These are phyloP conservation scores for Boletus semigastroideus DNA, from an alignment of 1,284 basidiomycete species.

Conservation along the genomic window DNA sequence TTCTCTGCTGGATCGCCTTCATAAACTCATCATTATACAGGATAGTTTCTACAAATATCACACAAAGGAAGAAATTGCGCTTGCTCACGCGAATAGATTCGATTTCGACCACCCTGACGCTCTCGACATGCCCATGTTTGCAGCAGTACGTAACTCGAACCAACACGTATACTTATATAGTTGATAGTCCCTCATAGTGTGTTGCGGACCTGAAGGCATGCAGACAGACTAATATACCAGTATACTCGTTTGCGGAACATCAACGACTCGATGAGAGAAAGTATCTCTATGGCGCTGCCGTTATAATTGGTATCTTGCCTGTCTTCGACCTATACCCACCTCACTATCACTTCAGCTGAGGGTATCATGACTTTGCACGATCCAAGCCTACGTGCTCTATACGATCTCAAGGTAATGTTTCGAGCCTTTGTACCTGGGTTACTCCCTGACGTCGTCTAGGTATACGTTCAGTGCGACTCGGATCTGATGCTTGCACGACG, in stretches of 20 bases:
- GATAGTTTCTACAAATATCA: slow-evolving; percentile 94
- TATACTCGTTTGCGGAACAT: slow-evolving; percentile 93
- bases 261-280: slow-evolving; percentile 84
- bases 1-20: not conserved
- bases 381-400: slow-evolving; percentile 72
- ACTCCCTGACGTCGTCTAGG: slow-evolving; percentile 38
- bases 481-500: slow-evolving; percentile 97
- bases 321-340: not conserved
- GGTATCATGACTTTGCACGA: slow-evolving; percentile 93
- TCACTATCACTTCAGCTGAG: slow-evolving; percentile 56
- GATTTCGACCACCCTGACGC: slow-evolving; percentile 96
- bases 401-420: slow-evolving; percentile 81
- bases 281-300: slow-evolving; percentile 94
- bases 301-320: slow-evolving; percentile 73
- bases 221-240: slow-evolving; percentile 81
- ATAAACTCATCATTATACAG: slow-evolving; percentile 38
- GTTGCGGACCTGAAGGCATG: slow-evolving; percentile 82
- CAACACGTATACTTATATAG: not conserved
- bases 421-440: not conserved
- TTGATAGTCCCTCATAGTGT: slow-evolving; percentile 51
- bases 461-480: slow-evolving; percentile 88
- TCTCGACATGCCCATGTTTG: slow-evolving; percentile 88
- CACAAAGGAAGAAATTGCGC: slow-evolving; percentile 71
- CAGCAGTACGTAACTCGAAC: slow-evolving; percentile 51
- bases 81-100: slow-evolving; percentile 82